A percentile compares a stretch with the other conserved stretches of the same genome.
Evolutionary conservation across 257 asterid species (phyloP).

Genomic region (Scutellaria minor): DNA sequence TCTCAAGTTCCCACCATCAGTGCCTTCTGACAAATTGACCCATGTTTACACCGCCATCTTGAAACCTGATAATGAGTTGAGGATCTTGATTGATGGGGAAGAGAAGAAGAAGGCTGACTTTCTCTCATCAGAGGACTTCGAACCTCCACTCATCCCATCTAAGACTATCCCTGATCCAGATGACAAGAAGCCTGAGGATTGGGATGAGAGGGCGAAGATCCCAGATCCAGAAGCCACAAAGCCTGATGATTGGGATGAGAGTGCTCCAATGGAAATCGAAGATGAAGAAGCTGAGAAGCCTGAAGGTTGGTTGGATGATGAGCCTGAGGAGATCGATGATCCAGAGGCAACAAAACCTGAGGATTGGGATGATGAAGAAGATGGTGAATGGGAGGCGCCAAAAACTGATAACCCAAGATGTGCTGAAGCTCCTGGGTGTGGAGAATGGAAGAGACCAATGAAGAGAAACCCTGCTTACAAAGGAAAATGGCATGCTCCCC

Average conservation of each 20-base stretch:
- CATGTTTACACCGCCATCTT: constrained; percentile 94
- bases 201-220: constrained; percentile 96
- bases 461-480: constrained; percentile 87
- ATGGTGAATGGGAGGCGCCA: constrained; percentile 98
- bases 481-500: constrained; percentile 92
- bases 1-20: constrained; percentile 91
- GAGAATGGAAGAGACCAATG: constrained; percentile 93
- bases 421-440: constrained; percentile 89
- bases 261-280: constrained; percentile 84
- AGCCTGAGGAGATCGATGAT: constrained; percentile 95
- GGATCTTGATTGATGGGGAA: constrained; percentile 89
- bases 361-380: constrained; percentile 99
- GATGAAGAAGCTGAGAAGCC: constrained; percentile 94
- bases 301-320: constrained; percentile 98
- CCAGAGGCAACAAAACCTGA: constrained; percentile 93
- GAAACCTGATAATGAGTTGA: constrained; percentile 72
- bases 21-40: constrained; percentile 86
- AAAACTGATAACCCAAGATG: constrained; percentile 86
- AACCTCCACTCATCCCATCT: constrained; percentile 82
- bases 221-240: constrained; percentile 93
- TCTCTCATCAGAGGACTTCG: constrained; percentile 80
- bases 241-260: constrained; percentile 99
- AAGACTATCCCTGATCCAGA: constrained; percentile 98
- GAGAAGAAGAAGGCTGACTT: constrained; percentile 90
- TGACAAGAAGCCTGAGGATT: constrained; percentile 92